Conservation (phyloP, 1,284 basidiomycete genomes). For the Ustilago cynodontis region DNA sequence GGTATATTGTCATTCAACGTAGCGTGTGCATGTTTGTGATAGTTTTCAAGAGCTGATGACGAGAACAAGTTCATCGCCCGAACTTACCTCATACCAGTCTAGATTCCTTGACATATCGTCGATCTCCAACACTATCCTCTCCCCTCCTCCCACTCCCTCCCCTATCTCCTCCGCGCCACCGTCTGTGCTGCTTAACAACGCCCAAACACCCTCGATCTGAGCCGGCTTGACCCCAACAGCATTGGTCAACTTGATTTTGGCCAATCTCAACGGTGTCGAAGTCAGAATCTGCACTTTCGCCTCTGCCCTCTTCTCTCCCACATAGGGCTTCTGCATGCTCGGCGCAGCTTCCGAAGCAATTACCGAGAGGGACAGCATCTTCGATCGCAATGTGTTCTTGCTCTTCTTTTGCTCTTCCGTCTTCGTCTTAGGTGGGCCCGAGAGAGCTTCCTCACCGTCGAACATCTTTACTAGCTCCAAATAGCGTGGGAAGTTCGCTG, state of each 20-base stretch:
- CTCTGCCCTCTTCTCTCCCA: not conserved
- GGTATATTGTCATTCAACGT: not conserved
- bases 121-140: conserved; percentile 44
- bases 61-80: conserved; percentile 29
- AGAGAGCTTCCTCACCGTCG: conserved; percentile 14
- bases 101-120: conserved; percentile 44
- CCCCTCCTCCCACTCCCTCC: not conserved
- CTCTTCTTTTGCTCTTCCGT: not conserved
- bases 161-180: not conserved
- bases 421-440: not conserved
- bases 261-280: conserved; percentile 52
- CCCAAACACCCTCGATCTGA: conserved; percentile 42
- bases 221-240: conserved; percentile 19
- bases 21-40: not conserved
- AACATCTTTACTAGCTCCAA: conserved; percentile 29
- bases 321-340: not conserved
- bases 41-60: conserved; percentile 8
- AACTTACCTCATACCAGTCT: conserved; percentile 50
- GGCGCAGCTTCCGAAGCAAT: conserved; percentile 4
- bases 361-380: conserved; percentile 34
- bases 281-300: conserved; percentile 24
- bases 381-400: conserved; percentile 32
- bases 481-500: conserved; percentile 23
- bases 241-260: conserved; percentile 42
- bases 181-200: conserved; percentile 30